Conservation (phyloP, 192 early-diverging fungal species). For the Rhizophlyctis rosea region DNA sequence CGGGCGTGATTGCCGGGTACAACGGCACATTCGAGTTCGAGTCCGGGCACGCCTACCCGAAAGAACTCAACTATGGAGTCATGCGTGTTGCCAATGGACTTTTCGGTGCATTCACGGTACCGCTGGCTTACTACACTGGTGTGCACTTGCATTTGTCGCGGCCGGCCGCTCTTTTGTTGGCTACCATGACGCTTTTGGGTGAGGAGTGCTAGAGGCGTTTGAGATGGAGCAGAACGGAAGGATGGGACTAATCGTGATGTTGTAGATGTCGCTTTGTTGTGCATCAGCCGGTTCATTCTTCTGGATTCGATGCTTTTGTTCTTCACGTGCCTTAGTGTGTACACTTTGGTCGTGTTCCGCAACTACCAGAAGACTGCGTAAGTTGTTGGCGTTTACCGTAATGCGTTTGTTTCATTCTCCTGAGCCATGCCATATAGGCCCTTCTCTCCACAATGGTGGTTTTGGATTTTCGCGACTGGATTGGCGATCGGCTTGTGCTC, state of each 20-base stretch:
- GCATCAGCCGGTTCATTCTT: constrained; percentile 88
- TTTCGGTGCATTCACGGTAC: constrained; percentile 85
- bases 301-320: constrained; percentile 94
- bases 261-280: constrained; percentile 65
- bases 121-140: constrained; percentile 86
- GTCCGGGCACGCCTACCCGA: constrained; percentile 75
- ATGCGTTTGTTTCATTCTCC: background rate
- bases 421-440: constrained; percentile 46
- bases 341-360: constrained; percentile 70
- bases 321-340: constrained; percentile 70
- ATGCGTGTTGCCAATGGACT: constrained; percentile 89
- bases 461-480: constrained; percentile 84
- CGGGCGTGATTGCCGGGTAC: constrained; percentile 79
- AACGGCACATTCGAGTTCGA: constrained; percentile 85
- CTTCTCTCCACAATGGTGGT: constrained; percentile 86
- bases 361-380: constrained; percentile 59
- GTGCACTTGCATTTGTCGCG: constrained; percentile 67
- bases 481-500: constrained; percentile 78
- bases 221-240: background rate
- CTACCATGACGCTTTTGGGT: constrained; percentile 77
- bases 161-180: constrained; percentile 69
- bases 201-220: constrained; percentile 10
- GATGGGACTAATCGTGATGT: background rate
- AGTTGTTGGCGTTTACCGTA: background rate
- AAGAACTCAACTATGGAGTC: constrained; percentile 72